These are phyloP conservation scores for Podospora anserina DNA, from an alignment of 495 filamentous ascomycete genomes.

Conservation along the genomic window DNA sequence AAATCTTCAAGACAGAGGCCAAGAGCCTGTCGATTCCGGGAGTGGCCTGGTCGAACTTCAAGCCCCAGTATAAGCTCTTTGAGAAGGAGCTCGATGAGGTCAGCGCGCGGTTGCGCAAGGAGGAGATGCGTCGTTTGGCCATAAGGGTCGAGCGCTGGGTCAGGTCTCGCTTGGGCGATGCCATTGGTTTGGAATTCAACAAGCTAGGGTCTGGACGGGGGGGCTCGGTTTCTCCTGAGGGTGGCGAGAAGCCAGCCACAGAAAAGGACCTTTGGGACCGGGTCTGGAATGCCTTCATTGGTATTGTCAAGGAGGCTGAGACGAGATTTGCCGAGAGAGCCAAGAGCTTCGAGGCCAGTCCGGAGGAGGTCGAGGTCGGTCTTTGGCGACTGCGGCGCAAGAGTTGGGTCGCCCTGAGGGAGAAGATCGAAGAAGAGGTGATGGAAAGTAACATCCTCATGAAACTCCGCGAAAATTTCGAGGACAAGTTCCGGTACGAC, in stretches of 20 bases:
- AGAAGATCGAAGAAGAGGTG: conserved; percentile 95
- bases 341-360: conserved; percentile 85
- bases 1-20: conserved; percentile 74
- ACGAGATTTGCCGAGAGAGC: conserved; percentile 80
- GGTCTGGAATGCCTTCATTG: conserved; percentile 81
- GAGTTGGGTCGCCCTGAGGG: conserved; percentile 84
- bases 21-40: conserved; percentile 68
- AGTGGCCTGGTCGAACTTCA: conserved; percentile 74
- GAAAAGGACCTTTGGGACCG: conserved; percentile 95
- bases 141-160: conserved; percentile 91
- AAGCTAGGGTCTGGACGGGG: conserved; percentile 82
- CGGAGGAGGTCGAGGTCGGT: conserved; percentile 89
- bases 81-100: conserved; percentile 85
- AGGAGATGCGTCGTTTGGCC: conserved; percentile 93
- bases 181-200: conserved; percentile 90
- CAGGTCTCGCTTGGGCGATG: conserved; percentile 77
- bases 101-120: conserved; percentile 73
- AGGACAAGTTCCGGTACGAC: conserved; percentile 98
- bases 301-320: conserved; percentile 84
- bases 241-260: conserved; percentile 62
- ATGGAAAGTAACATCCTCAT: conserved; percentile 94
- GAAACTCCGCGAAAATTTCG: conserved; percentile 96
- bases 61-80: conserved; percentile 51
- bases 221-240: conserved; percentile 73
- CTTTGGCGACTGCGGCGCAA: conserved; percentile 89